These are phyloP conservation scores for Oxyria digyna DNA, from an alignment of 148 eudicot species.

Conservation along the genomic window DNA sequence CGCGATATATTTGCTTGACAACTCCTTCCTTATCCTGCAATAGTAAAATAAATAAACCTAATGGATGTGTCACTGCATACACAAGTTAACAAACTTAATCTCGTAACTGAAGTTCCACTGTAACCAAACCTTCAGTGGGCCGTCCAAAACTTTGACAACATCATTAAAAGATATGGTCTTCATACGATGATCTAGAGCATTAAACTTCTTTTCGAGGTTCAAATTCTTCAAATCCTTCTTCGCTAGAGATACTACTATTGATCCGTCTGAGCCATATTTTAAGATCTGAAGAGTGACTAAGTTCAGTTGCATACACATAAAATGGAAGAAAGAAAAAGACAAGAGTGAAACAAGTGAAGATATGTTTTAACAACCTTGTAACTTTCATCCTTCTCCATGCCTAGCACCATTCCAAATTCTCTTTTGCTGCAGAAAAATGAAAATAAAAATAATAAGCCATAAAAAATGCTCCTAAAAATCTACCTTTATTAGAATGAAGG, in stretches of 20 bases:
- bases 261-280: conserved; percentile 63
- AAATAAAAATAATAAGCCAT: neutral
- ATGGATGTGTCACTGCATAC: neutral
- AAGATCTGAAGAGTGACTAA: conserved; percentile 37
- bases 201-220: conserved; percentile 61
- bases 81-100: neutral
- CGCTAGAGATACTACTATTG: conserved; percentile 32
- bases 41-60: neutral
- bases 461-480: neutral
- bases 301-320: conserved; percentile 7
- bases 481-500: neutral
- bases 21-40: conserved; percentile 73
- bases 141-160: conserved; percentile 50
- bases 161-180: conserved; percentile 61
- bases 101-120: neutral
- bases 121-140: conserved; percentile 60
- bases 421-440: conserved; percentile 44
- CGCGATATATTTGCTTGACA: conserved; percentile 75
- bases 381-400: conserved; percentile 71
- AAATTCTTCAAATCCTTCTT: conserved; percentile 47
- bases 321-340: neutral
- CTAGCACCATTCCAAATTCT: conserved; percentile 79
- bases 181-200: conserved; percentile 62
- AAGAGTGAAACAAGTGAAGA: neutral
- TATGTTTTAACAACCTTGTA: conserved; percentile 44